Evolutionary conservation across 2,329 filamentous ascomycete genomes (phyloP).

Genomic region (Aaosphaeria arxii): DNA sequence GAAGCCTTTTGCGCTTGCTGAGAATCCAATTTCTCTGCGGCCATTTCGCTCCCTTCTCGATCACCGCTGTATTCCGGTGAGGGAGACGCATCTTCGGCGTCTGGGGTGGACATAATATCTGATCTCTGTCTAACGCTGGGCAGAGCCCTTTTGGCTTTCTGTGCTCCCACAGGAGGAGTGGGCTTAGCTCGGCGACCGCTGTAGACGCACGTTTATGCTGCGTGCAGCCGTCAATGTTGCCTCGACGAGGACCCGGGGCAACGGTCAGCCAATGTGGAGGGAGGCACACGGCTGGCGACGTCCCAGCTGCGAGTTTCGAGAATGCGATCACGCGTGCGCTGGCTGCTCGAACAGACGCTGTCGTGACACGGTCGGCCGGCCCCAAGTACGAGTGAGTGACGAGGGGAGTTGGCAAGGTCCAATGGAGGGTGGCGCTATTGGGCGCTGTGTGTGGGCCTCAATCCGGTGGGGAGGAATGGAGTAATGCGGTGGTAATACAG

Average conservation of each 20-base stretch:
- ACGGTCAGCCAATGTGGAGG: constrained; percentile 37
- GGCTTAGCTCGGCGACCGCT: constrained; percentile 29
- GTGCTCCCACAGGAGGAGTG: constrained; percentile 23
- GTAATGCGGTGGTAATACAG: constrained; percentile 36
- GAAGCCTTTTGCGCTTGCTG: constrained; percentile 36
- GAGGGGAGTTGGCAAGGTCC: constrained; percentile 7
- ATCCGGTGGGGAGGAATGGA: constrained; percentile 40
- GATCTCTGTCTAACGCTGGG: too few relatives aligned
- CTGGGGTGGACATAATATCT: constrained; percentile 49
- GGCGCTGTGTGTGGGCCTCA: constrained; percentile 13
- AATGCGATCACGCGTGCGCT: constrained; percentile 41
- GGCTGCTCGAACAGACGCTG: constrained; percentile 34
- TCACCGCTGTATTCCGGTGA: constrained; percentile 44
- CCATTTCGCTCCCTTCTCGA: constrained; percentile 43
- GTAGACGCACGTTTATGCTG: constrained; percentile 41
- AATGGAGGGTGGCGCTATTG: constrained; percentile 10
- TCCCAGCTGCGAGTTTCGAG: constrained; percentile 41
- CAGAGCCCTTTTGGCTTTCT: too few relatives aligned
- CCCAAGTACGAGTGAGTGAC: constrained; percentile 2
- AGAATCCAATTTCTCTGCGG: constrained; percentile 37
- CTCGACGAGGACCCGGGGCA: constrained; percentile 28
- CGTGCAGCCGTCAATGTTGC: constrained; percentile 38
- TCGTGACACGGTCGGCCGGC: constrained; percentile 23
- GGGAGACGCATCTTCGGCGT: constrained; percentile 46
- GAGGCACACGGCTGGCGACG: constrained; percentile 27